Percentiles rank a stretch among this genome's conserved stretches.
Evolutionary conservation across 768 basidiomycete genomes (phyloP).

Genomic region (Podaxis sp.): DNA sequence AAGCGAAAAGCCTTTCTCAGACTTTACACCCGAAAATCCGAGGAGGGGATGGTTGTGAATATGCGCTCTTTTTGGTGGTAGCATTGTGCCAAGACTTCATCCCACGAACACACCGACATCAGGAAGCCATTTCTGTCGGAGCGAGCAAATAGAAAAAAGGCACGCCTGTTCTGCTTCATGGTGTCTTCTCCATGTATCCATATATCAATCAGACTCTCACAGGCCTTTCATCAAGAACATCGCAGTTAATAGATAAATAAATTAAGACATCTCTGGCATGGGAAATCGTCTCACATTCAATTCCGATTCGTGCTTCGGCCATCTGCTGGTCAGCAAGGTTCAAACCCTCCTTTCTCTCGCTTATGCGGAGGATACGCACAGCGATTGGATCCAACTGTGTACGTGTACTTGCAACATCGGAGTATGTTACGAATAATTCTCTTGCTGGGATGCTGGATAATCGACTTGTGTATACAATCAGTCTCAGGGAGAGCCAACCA

Average conservation of each 20-base stretch:
- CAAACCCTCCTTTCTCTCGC: neutral
- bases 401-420: neutral
- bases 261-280: neutral
- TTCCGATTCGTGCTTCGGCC: constrained; percentile 5
- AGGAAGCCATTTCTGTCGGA: neutral
- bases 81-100: neutral
- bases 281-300: neutral
- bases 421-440: neutral
- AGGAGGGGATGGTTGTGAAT: neutral
- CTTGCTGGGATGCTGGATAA: no score
- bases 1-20: no score
- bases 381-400: neutral
- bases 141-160: neutral
- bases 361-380: neutral
- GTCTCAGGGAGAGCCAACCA: no score
- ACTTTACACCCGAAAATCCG: neutral
- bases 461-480: no score
- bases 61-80: neutral
- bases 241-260: constrained; percentile 9
- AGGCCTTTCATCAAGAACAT: constrained; percentile 9
- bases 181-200: neutral
- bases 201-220: neutral
- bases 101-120: neutral
- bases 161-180: neutral
- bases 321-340: neutral